Evolutionary conservation across 2,329 filamentous ascomycete species (phyloP).

Genomic region (Phaeosphaeriaceae sp.): DNA sequence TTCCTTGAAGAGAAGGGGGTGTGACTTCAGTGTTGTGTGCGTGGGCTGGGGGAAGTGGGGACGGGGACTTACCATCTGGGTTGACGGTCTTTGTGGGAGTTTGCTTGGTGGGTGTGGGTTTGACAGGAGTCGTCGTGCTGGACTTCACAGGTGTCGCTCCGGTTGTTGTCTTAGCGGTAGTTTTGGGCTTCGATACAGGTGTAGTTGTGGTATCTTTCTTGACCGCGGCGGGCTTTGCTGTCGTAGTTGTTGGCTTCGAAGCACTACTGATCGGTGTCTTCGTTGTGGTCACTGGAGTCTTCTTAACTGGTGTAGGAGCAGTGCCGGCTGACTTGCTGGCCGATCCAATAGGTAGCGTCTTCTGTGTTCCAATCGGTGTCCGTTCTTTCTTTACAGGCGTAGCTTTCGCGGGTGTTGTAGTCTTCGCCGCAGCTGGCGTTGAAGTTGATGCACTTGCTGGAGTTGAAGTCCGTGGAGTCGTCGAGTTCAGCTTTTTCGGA

Average conservation of each 20-base stretch:
- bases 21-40: conserved; percentile 17
- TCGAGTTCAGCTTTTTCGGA: conserved; percentile 22
- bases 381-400: conserved; percentile 17
- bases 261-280: conserved; percentile 23
- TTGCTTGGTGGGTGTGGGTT: conserved; percentile 34
- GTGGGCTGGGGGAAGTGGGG: conserved; percentile 2
- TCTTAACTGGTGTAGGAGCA: conserved; percentile 19
- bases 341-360: conserved; percentile 21
- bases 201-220: conserved; percentile 20
- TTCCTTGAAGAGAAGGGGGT: conserved; percentile 1
- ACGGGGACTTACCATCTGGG: conserved; percentile 23
- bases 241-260: conserved; percentile 20
- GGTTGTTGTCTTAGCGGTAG: conserved; percentile 7
- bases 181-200: conserved; percentile 16
- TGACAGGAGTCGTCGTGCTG: conserved; percentile 12
- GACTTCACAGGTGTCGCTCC: conserved; percentile 19
- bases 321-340: conserved; percentile 35
- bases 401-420: conserved; percentile 17
- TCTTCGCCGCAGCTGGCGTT: conserved; percentile 1
- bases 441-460: conserved; percentile 11
- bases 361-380: conserved; percentile 31
- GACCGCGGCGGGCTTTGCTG: conserved; percentile 13
- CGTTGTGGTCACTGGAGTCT: conserved; percentile 22
- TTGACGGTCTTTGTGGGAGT: conserved; percentile 32
- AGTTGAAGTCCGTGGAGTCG: conserved; percentile 11